Evolutionary conservation across 805 yeast genomes (phyloP), one percentile per base, ranked within the genome.

Genomic region (Wickerhamomyces strasburgensis): DNA sequence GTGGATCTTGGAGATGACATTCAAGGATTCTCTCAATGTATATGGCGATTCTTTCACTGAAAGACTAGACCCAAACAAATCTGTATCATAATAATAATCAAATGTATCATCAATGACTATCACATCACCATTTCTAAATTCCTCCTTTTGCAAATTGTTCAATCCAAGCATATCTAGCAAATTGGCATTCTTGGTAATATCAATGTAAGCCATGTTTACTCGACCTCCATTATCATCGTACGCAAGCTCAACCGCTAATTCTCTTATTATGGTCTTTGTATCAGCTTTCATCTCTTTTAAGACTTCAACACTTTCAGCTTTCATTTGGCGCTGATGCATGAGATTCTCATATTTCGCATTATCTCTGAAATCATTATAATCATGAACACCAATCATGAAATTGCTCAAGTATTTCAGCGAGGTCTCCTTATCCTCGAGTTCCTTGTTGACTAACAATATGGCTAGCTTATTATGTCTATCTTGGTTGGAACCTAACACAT

Each of bases 51-150:
- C 43, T 9, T 29, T 33, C 3, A 41, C 25, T 15, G 34, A 30
- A 5, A 52, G 54, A 13, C 38, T 33, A 0, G 51, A 42, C 0
- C 80, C 82, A 18, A 40, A 38, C 4, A 60, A 37, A 43, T 60
- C 64, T 2, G 32, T 40, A 27, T 60, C 63, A 43, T 61, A 63
- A 40, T 51, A 67, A 40, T 57, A 48, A 36, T 46, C 62, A 47
- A 64, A 68, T 44, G 39, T 44, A 43, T 57, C 64, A 54, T 62
- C 72, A 24, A 80, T 58, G 3, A 84, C 56, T 2, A 84, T 49
- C 0, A 75, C 63, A 52, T 82, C 85, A 5, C 89, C 90, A 3
- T 60, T 52, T 8, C 56, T 42, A 43, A 62, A 68, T 0, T 49
- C 38, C n/a, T 52, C 37, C n/a, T 52, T 47, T 2, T 57, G 44